A percentile compares a stretch with the other conserved stretches of the same genome.
Evolutionary conservation across 129 eudicot genomes (phyloP).

Genomic region (Sambucus nigra): DNA sequence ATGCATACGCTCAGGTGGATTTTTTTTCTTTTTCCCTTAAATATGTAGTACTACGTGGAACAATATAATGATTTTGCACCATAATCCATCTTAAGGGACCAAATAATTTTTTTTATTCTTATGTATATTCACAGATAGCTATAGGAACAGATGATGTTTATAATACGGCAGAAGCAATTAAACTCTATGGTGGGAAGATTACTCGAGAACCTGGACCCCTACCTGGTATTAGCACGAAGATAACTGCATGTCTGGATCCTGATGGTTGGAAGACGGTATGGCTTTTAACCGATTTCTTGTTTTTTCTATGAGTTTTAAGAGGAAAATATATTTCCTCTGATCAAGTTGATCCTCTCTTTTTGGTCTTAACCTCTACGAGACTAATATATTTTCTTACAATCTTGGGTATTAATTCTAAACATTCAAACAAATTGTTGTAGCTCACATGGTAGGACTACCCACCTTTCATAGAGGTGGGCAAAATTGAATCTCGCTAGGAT

Average conservation of each 20-base stretch:
- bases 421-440: not conserved
- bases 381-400: not conserved
- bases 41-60: not conserved
- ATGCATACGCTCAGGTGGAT: constrained; percentile 87
- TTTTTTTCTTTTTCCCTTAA: not conserved
- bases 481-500: too few relatives aligned
- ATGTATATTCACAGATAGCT: constrained; percentile 51
- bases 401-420: not conserved
- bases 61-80: not conserved
- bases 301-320: not conserved
- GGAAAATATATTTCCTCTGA: not conserved
- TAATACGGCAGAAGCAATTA: constrained; percentile 86
- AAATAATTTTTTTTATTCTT: constrained; percentile 3
- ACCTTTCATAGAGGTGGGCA: too few relatives aligned
- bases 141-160: constrained; percentile 95
- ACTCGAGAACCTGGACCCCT: constrained; percentile 93
- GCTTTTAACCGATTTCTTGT: constrained; percentile 2
- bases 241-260: constrained; percentile 91
- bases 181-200: constrained; percentile 69
- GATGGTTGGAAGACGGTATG: constrained; percentile 98
- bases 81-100: not conserved
- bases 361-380: not conserved
- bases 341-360: not conserved
- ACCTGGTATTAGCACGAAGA: constrained; percentile 90
- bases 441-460: too few relatives aligned